phyloP scores from a whole-genome alignment of 352 stramenopile species.

The Globisporangium solare region DNA sequence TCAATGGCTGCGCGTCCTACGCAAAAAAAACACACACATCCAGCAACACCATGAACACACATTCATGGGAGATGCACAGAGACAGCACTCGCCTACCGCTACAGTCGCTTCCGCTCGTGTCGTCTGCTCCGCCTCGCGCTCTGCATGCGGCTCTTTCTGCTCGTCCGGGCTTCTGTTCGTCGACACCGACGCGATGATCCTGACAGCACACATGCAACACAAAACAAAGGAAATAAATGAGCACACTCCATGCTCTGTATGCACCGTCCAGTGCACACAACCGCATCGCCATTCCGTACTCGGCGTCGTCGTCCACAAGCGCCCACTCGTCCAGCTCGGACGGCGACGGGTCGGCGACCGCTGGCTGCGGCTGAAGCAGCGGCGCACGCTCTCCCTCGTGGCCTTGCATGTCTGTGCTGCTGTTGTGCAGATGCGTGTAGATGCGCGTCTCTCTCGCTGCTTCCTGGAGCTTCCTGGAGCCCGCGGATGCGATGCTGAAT shows the following conservation, averaged over 20 bases:
- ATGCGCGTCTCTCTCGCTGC: background rate
- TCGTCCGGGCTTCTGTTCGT: slow-evolving; percentile 7
- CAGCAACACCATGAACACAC: no score
- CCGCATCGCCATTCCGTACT: slow-evolving; percentile 28
- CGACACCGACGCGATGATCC: slow-evolving; percentile 37
- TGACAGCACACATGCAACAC: slow-evolving; percentile 12
- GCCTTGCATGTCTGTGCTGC: background rate
- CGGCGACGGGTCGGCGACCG: background rate
- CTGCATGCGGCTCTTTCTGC: background rate
- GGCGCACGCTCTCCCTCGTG: background rate
- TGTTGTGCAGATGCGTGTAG: background rate
- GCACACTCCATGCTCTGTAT: background rate
- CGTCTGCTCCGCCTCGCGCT: background rate
- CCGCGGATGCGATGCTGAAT: background rate
- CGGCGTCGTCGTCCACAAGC: slow-evolving; percentile 61
- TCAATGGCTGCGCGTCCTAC: background rate
- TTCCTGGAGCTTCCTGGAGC: no score
- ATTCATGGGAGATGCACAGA: no score
- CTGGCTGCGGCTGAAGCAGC: background rate
- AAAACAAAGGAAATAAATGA: slow-evolving; percentile 1
- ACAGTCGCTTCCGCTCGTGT: no score
- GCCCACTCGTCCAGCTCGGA: slow-evolving; percentile 52
- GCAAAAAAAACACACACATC: background rate
- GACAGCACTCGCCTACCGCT: no score
- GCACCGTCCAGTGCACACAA: background rate